These are phyloP conservation scores for Oryza rufipogon DNA, from an alignment of 176 grass and related monocot species.

Conservation along the genomic window DNA sequence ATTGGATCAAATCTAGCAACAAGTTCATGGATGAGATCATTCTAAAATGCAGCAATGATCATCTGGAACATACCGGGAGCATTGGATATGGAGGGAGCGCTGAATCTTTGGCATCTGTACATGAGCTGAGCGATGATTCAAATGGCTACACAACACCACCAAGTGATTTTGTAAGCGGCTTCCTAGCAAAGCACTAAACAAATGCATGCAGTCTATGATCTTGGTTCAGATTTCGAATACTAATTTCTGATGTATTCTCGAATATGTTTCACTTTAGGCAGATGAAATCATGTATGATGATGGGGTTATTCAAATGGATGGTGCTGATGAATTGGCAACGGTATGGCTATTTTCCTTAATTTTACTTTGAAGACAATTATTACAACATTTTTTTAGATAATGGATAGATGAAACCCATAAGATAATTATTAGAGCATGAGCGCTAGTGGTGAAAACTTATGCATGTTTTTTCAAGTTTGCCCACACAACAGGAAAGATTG, in stretches of 20 bases:
- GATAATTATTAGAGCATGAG: constrained; percentile 1
- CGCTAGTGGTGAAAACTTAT: background rate
- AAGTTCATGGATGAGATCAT: constrained; percentile 24
- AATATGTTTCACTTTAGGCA: constrained; percentile 40
- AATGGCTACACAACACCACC: constrained; percentile 43
- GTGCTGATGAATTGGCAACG: constrained; percentile 35
- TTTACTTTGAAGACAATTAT: constrained; percentile 19
- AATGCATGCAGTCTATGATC: background rate
- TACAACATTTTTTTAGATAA: background rate
- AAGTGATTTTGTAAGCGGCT: constrained; percentile 47
- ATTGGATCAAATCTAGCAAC: constrained; percentile 26
- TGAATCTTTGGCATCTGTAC: constrained; percentile 43
- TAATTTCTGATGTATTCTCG: constrained; percentile 4
- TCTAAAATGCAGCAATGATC: constrained; percentile 44
- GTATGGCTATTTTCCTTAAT: background rate
- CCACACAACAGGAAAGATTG: background rate
- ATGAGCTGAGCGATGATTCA: constrained; percentile 43
- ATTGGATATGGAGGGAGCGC: constrained; percentile 43
- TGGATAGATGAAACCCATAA: background rate
- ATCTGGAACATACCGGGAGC: constrained; percentile 35
- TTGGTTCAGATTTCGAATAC: constrained; percentile 10
- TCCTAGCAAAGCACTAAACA: background rate
- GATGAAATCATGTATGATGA: constrained; percentile 33
- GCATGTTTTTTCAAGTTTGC: constrained; percentile 23
- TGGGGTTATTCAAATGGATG: constrained; percentile 32